These are phyloP conservation scores for Penicillium sp. DNA, from an alignment of 2,329 filamentous ascomycete genomes.

Conservation along the genomic window DNA sequence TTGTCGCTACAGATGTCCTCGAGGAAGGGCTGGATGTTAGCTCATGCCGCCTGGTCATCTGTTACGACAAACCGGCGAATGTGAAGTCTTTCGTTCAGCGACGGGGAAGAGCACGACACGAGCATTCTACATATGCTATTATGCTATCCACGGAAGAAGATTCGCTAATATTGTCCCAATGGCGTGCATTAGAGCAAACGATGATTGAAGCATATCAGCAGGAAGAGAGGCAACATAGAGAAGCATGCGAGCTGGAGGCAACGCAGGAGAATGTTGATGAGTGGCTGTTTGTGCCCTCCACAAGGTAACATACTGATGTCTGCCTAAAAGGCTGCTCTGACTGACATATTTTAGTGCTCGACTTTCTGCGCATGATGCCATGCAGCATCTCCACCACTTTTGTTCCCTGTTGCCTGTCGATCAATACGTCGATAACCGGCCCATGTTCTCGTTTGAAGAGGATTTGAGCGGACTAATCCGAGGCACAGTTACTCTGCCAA, in stretches of 20 bases:
- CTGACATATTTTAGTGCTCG: constrained; percentile 59
- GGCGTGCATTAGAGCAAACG: constrained; percentile 71
- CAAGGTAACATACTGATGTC: constrained; percentile 26
- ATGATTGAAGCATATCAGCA: constrained; percentile 75
- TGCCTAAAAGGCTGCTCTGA: neutral
- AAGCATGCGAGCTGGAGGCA: constrained; percentile 58
- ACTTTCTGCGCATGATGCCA: constrained; percentile 75
- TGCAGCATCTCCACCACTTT: constrained; percentile 81
- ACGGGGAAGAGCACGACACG: constrained; percentile 66
- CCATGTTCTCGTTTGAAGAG: constrained; percentile 63
- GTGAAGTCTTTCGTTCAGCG: constrained; percentile 70
- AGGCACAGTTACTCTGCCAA: constrained; percentile 73
- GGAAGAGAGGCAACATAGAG: constrained; percentile 60
- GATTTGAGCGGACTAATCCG: constrained; percentile 26
- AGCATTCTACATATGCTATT: constrained; percentile 61
- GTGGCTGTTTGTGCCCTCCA: constrained; percentile 49
- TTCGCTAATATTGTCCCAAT: constrained; percentile 54
- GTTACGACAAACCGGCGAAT: constrained; percentile 66
- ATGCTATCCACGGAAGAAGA: constrained; percentile 52
- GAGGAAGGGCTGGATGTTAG: constrained; percentile 68
- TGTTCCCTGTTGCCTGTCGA: constrained; percentile 67
- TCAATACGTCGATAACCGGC: constrained; percentile 66
- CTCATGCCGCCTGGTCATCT: constrained; percentile 69
- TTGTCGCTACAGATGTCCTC: constrained; percentile 63
- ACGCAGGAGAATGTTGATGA: constrained; percentile 47